Percentiles rank a stretch among this genome's conserved stretches.
Evolutionary conservation across 2,329 filamentous ascomycete genomes (phyloP).

Genomic region (Cytospora schulzeri): DNA sequence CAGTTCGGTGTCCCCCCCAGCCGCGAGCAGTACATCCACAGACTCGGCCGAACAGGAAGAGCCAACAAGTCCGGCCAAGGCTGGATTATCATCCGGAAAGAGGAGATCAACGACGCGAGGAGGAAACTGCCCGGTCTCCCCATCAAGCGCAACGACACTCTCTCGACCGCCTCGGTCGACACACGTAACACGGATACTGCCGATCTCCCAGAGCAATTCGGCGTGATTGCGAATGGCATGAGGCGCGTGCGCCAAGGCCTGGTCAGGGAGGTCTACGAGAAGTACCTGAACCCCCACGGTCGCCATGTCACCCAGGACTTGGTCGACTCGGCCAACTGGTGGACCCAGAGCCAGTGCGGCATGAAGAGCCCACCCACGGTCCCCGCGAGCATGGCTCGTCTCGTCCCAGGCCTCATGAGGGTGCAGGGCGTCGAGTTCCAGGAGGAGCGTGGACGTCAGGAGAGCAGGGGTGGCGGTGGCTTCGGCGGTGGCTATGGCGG

Average conservation of each 20-base stretch:
- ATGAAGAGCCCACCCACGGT: constrained; percentile 51
- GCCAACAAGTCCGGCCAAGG: constrained; percentile 74
- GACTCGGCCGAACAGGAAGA: constrained; percentile 75
- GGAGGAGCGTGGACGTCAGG: background rate
- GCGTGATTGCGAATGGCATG: constrained; percentile 46
- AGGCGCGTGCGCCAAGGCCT: constrained; percentile 42
- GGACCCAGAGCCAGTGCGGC: constrained; percentile 54
- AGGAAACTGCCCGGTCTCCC: constrained; percentile 60
- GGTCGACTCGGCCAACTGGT: constrained; percentile 56
- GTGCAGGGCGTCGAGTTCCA: constrained; percentile 41
- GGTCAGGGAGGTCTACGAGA: constrained; percentile 55
- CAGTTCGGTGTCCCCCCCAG: constrained; percentile 67
- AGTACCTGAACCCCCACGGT: constrained; percentile 53
- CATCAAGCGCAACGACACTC: constrained; percentile 54
- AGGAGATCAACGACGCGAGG: constrained; percentile 53
- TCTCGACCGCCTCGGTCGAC: constrained; percentile 57
- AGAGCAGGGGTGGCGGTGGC: background rate
- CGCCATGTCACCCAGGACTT: constrained; percentile 42
- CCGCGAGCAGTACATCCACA: constrained; percentile 75
- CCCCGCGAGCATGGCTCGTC: constrained; percentile 26
- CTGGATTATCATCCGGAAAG: constrained; percentile 63
- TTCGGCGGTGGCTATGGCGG: constrained; percentile 5
- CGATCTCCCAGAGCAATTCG: constrained; percentile 49
- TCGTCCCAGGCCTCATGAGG: constrained; percentile 38
- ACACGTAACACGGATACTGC: constrained; percentile 50